Conservation (phyloP, 805 yeast species). For the Ogataea allantospora region DNA sequence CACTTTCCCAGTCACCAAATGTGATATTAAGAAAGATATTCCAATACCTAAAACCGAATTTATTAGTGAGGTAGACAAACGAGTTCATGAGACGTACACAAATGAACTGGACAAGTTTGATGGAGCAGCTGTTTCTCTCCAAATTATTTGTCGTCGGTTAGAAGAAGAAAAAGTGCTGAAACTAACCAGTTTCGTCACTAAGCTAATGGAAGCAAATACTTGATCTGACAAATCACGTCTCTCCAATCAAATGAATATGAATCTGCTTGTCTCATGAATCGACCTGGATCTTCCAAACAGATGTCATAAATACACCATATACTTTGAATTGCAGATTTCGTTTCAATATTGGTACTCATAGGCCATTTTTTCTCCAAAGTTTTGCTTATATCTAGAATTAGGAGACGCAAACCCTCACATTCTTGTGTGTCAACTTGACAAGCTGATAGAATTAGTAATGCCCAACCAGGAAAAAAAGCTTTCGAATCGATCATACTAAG, state of each 20-base stretch:
- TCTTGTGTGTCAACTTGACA: slow-evolving; percentile 15
- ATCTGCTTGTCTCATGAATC: slow-evolving; percentile 5
- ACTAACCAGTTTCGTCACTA: slow-evolving; percentile 42
- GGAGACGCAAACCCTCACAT: slow-evolving; percentile 15
- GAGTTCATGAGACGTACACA: slow-evolving; percentile 42
- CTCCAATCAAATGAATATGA: slow-evolving; percentile 28
- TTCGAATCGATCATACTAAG: slow-evolving; percentile 14
- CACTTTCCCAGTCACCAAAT: slow-evolving; percentile 56
- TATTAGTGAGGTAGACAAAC: slow-evolving; percentile 43
- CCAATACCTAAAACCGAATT: slow-evolving; percentile 21
- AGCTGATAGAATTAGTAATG: slow-evolving; percentile 27
- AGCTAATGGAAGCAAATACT: slow-evolving; percentile 28
- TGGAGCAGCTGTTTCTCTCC: slow-evolving; percentile 65
- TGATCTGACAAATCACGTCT: slow-evolving; percentile 25
- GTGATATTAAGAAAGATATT: slow-evolving; percentile 41
- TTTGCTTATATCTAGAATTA: slow-evolving; percentile 21
- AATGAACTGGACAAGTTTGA: slow-evolving; percentile 38
- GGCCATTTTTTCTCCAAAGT: slow-evolving; percentile 30
- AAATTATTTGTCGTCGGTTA: slow-evolving; percentile 53
- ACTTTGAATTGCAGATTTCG: slow-evolving; percentile 26
- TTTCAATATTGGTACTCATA: slow-evolving; percentile 22
- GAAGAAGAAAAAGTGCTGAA: slow-evolving; percentile 59
- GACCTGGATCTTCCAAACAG: slow-evolving; percentile 9
- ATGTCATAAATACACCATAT: slow-evolving; percentile 33
- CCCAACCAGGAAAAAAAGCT: slow-evolving; percentile 33